Evolutionary conservation across 495 filamentous ascomycete genomes (phyloP), one percentile per base, ranked within the genome.

Genomic region (Hyaloscypha variabilis): DNA sequence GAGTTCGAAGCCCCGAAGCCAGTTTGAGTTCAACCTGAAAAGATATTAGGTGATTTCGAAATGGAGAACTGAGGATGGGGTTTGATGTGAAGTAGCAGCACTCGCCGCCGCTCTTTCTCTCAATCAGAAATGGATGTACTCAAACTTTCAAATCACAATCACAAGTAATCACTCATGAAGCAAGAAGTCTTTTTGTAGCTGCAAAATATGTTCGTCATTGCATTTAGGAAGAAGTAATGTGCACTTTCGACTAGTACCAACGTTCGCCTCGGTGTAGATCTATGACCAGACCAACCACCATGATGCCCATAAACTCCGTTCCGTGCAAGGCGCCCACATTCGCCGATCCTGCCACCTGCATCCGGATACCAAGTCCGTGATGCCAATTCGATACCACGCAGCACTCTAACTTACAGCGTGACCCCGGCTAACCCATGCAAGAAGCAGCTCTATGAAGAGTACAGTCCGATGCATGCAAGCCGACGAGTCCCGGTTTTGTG

Each of bases 161-260:
- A 2, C 14, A n/a, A 1, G 26, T 23, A 26, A 5, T 54, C 55
- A 58, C 31, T 34, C 31, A 34, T 8, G 11, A 58, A 8, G 31
- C 26, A 34, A 30, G 25, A 58, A 58, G 55, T 23, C 17, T 17
- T 34, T n/a, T 31, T 58, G 14, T 23, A 28, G 21, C 51, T 5
- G 60, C 60, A 62, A n/a, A 62, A 62, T 62, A 62, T 62, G 42
- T 62, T 49, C 52, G 49, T 54, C 60, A 62, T 62, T 62, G 60
- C 60, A 62, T 62, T 53, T 62, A 62, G 60, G 60, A 62, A 28
- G 60, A 53, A 62, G 60, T 54, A 54, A 34, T 62, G 60, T 62
- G 60, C 60, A 39, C 51, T 54, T 25, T 24, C 21, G 5, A 13
- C 21, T 46, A 14, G 39, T 34, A 8, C 31, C 31, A 34, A 6